Conservation (phyloP, 805 yeast genomes). For the Candida golubevii region DNA sequence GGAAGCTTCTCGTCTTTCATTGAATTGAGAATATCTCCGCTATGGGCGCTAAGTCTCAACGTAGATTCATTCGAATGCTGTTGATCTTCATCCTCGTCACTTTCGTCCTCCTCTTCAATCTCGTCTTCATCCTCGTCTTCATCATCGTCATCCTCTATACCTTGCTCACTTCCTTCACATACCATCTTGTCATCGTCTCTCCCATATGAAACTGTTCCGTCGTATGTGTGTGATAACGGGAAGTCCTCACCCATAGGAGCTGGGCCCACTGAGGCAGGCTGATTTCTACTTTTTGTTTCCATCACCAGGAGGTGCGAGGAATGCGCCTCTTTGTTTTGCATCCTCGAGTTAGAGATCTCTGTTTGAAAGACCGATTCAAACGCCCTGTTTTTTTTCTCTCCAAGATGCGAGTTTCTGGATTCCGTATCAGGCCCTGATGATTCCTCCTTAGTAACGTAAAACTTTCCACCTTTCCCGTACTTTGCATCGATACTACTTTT, state of each 20-base stretch:
- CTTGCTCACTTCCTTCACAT: too few species aligned
- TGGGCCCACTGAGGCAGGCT: too few species aligned
- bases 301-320: too few species aligned
- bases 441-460: constrained; percentile 52
- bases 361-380: not conserved
- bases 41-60: too few species aligned
- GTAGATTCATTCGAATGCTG: not conserved
- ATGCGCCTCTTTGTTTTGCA: not conserved
- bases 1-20: not conserved
- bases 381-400: constrained; percentile 14
- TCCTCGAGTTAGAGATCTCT: not conserved
- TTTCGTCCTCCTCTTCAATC: constrained; percentile 30
- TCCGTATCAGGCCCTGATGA: constrained; percentile 12
- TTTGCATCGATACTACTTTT: constrained; percentile 76
- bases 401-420: constrained; percentile 4
- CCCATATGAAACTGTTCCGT: too few species aligned
- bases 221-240: too few species aligned
- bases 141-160: constrained; percentile 13
- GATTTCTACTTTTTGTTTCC: too few species aligned
- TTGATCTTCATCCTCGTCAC: constrained; percentile 35
- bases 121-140: constrained; percentile 21
- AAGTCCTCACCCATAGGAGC: too few species aligned
- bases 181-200: too few species aligned
- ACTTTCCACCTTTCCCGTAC: constrained; percentile 87
- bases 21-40: not conserved